phyloP scores from a whole-genome alignment of 2,329 filamentous ascomycete genomes.

The Pezizomycotina sp. region DNA sequence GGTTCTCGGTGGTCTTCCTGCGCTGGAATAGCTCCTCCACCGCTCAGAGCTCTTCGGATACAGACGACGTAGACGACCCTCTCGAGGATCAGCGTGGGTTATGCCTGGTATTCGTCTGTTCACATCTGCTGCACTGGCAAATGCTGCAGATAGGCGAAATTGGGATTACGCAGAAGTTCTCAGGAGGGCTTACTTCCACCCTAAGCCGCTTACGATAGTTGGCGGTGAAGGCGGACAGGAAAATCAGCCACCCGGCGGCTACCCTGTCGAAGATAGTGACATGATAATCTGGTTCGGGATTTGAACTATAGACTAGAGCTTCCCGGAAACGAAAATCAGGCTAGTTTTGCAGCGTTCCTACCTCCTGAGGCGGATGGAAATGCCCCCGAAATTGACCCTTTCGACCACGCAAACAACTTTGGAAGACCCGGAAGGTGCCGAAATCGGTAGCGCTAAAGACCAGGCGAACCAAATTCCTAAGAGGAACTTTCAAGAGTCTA shows the following conservation, averaged over 20 bases:
- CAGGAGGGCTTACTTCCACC: constrained; percentile 51
- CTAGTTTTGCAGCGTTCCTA: constrained; percentile 40
- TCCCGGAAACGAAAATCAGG: constrained; percentile 76
- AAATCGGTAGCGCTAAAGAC: constrained; percentile 62
- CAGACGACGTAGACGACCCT: constrained; percentile 1
- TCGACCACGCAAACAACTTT: not conserved
- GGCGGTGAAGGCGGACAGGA: constrained; percentile 11
- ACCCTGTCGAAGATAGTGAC: constrained; percentile 55
- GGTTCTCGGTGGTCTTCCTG: constrained; percentile 44
- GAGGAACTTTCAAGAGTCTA: constrained; percentile 13
- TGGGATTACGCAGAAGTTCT: constrained; percentile 78
- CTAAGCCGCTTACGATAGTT: constrained; percentile 8
- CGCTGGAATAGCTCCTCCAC: constrained; percentile 15
- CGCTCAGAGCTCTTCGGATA: constrained; percentile 4
- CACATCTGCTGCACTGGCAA: constrained; percentile 78
- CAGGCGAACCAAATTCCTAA: constrained; percentile 31
- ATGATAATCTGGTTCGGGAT: constrained; percentile 95
- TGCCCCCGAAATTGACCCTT: constrained; percentile 7
- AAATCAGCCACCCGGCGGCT: constrained; percentile 10
- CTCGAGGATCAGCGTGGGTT: constrained; percentile 58
- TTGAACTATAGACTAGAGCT: constrained; percentile 86
- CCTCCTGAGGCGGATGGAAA: constrained; percentile 14
- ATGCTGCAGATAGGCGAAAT: constrained; percentile 67
- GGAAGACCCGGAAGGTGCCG: constrained; percentile 58
- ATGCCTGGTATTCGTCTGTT: constrained; percentile 68